Conservation (phyloP, 805 yeast species). For the Martiniozyma abietophila region DNA sequence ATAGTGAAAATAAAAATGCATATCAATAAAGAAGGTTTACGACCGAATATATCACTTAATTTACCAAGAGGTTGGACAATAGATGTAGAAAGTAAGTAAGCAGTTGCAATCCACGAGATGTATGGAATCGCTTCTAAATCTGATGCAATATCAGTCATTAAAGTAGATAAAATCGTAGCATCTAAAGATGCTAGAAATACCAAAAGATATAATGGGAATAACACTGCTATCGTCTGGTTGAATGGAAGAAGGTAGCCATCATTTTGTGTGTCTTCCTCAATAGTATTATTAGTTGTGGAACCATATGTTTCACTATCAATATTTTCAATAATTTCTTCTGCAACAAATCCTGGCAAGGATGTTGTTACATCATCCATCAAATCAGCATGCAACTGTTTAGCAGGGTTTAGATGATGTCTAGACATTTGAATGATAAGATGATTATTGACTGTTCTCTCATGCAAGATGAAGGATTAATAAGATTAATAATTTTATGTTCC, state of each 20-base stretch:
- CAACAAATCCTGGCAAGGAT: constrained; percentile 22
- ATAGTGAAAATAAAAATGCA: constrained; percentile 48
- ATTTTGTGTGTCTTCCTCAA: constrained; percentile 1
- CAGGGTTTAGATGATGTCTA: not conserved
- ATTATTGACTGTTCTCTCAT: too few relatives aligned
- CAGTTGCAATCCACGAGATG: constrained; percentile 67
- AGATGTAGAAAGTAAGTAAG: constrained; percentile 58
- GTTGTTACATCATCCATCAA: constrained; percentile 18
- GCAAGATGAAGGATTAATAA: too few relatives aligned
- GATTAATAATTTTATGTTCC: too few relatives aligned
- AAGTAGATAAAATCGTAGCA: constrained; percentile 57
- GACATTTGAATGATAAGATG: too few relatives aligned
- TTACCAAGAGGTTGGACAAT: constrained; percentile 73
- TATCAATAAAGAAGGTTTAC: constrained; percentile 41
- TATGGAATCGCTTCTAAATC: constrained; percentile 56
- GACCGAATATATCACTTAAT: constrained; percentile 62
- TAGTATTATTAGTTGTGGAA: constrained; percentile 5
- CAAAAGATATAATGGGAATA: constrained; percentile 35
- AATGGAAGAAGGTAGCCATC: constrained; percentile 23
- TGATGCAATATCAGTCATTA: constrained; percentile 56
- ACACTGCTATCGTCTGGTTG: constrained; percentile 24
- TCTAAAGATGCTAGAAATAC: constrained; percentile 59
- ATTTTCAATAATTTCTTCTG: constrained; percentile 21
- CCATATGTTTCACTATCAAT: constrained; percentile 10
- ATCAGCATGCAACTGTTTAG: constrained; percentile 7